A percentile compares a stretch with the other conserved stretches of the same genome.
Conservation (phyloP, 129 eudicot species). For the Smallanthus sonchifolius region DNA sequence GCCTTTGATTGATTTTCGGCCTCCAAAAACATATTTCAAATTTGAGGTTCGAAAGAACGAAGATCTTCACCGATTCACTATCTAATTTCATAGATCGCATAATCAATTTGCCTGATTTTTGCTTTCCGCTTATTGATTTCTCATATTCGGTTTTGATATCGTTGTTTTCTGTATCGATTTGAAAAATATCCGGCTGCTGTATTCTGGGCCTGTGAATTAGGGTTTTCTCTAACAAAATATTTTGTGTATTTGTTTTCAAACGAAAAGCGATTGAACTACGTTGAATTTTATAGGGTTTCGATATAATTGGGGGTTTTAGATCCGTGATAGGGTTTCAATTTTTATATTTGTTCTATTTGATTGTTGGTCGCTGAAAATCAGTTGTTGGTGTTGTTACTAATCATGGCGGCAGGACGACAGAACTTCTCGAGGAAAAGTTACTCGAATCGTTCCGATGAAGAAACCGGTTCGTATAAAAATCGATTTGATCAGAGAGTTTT, state of each 20-base stretch:
- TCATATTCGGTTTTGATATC: not conserved
- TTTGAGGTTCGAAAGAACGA: conserved; percentile 35
- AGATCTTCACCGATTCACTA: conserved; percentile 26
- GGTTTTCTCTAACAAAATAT: conserved; percentile 8
- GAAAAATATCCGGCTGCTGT: not conserved
- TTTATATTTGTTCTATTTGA: conserved; percentile 19
- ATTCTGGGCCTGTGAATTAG: not conserved
- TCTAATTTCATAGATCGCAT: conserved; percentile 4
- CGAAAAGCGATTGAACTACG: not conserved
- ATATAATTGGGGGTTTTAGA: conserved; percentile 7
- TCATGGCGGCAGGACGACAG: conserved; percentile 47
- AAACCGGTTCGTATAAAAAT: conserved; percentile 1
- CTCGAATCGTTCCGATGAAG: conserved; percentile 13
- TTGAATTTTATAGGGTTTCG: not conserved
- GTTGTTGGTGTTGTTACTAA: conserved; percentile 35
- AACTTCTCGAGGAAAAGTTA: conserved; percentile 25
- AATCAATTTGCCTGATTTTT: conserved; percentile 20
- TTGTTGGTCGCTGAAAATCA: conserved; percentile 27
- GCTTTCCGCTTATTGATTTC: not conserved
- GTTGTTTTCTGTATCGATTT: not conserved
- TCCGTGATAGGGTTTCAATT: conserved; percentile 27
- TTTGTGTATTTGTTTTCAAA: not conserved
- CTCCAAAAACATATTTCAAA: not conserved
- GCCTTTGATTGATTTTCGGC: conserved; percentile 37
- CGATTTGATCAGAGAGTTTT: not conserved